Conservation (phyloP, 2,329 filamentous ascomycete genomes). For the Simplicillium aogashimaense region DNA sequence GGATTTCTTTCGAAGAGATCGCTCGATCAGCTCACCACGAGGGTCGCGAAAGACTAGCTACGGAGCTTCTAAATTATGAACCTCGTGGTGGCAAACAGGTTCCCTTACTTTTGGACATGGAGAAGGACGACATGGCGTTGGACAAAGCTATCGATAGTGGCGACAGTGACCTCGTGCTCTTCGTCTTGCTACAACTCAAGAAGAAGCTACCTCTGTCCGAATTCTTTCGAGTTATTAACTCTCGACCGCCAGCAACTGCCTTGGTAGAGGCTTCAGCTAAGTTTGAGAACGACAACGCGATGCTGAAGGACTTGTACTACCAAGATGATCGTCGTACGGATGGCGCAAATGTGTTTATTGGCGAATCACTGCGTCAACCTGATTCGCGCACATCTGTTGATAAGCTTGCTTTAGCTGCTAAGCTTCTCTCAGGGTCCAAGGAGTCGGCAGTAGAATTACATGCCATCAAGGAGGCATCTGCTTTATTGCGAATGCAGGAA, state of each 20-base stretch:
- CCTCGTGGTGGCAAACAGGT: conserved; percentile 94
- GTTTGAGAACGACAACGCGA: conserved; percentile 59
- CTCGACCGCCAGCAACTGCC: conserved; percentile 73
- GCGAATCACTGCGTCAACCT: conserved; percentile 68
- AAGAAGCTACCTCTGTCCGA: conserved; percentile 81
- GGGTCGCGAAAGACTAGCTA: conserved; percentile 79
- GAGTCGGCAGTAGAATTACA: conserved; percentile 67
- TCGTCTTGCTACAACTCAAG: conserved; percentile 78
- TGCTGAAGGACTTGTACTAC: conserved; percentile 95
- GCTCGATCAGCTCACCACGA: conserved; percentile 91
- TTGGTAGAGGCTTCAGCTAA: conserved; percentile 76
- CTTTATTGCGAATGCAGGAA: conserved; percentile 78
- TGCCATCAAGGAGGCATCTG: conserved; percentile 68
- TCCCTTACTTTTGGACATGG: conserved; percentile 84
- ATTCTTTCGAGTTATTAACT: conserved; percentile 89
- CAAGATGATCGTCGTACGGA: conserved; percentile 89
- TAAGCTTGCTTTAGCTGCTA: conserved; percentile 79
- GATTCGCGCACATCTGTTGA: conserved; percentile 63
- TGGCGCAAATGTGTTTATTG: conserved; percentile 77
- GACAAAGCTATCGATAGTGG: conserved; percentile 96
- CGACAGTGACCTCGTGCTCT: conserved; percentile 87
- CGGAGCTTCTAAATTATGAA: conserved; percentile 84
- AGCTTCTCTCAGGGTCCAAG: conserved; percentile 73
- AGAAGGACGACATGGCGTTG: conserved; percentile 87
- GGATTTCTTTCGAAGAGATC: conserved; percentile 93